Percentiles rank a stretch among this genome's conserved stretches.
phyloP scores from a whole-genome alignment of 1,284 basidiomycete genomes.

The Lignosus rhinocerotis region DNA sequence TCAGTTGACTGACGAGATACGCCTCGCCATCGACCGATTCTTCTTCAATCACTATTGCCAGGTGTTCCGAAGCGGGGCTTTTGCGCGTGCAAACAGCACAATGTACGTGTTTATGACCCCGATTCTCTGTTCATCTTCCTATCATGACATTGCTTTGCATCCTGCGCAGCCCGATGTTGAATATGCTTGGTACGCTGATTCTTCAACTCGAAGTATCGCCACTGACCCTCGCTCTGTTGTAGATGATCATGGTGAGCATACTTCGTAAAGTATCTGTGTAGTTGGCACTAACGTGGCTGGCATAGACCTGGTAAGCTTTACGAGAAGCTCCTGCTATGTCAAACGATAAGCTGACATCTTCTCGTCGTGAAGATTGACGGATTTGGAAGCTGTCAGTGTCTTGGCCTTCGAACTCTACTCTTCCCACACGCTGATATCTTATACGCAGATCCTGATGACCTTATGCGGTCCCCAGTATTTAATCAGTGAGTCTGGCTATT shows the following conservation, averaged over 20 bases:
- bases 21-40: slow-evolving; percentile 81
- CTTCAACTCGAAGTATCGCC: neutral
- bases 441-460: slow-evolving; percentile 73
- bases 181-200: slow-evolving; percentile 40
- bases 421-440: neutral
- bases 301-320: slow-evolving; percentile 44
- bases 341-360: slow-evolving; percentile 5
- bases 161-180: slow-evolving; percentile 38
- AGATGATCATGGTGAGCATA: slow-evolving; percentile 75
- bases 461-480: slow-evolving; percentile 81
- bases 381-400: slow-evolving; percentile 79
- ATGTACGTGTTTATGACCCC: slow-evolving; percentile 59
- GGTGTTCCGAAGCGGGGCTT: slow-evolving; percentile 85
- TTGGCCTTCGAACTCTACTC: neutral
- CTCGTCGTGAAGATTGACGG: slow-evolving; percentile 75
- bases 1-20: slow-evolving; percentile 74
- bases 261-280: neutral
- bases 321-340: slow-evolving; percentile 27
- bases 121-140: slow-evolving; percentile 45
- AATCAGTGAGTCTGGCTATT: slow-evolving; percentile 46
- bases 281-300: slow-evolving; percentile 6
- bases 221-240: slow-evolving; percentile 7
- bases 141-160: neutral
- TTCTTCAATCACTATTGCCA: slow-evolving; percentile 92
- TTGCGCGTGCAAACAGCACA: slow-evolving; percentile 89